Evolutionary conservation across 306 rosid species (phyloP), one percentile per base, ranked within the genome.

Genomic region (Pyrus betulifolia): DNA sequence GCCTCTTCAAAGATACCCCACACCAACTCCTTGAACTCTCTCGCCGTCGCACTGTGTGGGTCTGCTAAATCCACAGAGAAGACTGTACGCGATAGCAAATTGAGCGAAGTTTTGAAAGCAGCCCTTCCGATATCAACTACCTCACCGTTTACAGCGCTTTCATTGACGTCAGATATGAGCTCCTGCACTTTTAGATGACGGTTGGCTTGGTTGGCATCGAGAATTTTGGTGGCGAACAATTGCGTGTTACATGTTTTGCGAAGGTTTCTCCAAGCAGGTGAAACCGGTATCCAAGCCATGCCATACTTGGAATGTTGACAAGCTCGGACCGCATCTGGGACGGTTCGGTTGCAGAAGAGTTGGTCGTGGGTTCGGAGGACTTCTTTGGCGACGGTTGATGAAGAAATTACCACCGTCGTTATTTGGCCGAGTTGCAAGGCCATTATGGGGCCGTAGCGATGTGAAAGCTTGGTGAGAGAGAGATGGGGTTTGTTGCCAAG

Each of bases 401-500:
- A 83, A 17, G 89, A 86, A 46, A 80, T 42, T 0, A 86, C 79
- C 14, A 83, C 61, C 5, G 87, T 72, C 5, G 81, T 85, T 28
- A 73, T 6, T 70, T 38, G 78, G 74, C 91, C 87, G 0, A 87
- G 81, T n/a, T 83, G 71, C 4, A 87, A 57, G 11, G 66, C 45
- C 84, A 87, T 83, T 2, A 85, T 40, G 1, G 85, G 88, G 4
- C 88, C 91, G 25, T 78, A 64, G 27, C 42, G 51, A 30, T 69
- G 54, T 49, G 91, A 74, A 9, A 85, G 82, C 7, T 78, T 64
- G 10, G 85, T 17, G 1, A 87, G 15, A 1, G 90, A 54, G 70
- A 57, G 68, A 76, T 83, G 88, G 14, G 91, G 88, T 25, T 74
- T 82, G 23, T 81, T 60, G 1, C 84, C 94, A 2, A 87, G 74